Conservation (phyloP, 768 basidiomycete species). For the Strobilomyces confusus region DNA sequence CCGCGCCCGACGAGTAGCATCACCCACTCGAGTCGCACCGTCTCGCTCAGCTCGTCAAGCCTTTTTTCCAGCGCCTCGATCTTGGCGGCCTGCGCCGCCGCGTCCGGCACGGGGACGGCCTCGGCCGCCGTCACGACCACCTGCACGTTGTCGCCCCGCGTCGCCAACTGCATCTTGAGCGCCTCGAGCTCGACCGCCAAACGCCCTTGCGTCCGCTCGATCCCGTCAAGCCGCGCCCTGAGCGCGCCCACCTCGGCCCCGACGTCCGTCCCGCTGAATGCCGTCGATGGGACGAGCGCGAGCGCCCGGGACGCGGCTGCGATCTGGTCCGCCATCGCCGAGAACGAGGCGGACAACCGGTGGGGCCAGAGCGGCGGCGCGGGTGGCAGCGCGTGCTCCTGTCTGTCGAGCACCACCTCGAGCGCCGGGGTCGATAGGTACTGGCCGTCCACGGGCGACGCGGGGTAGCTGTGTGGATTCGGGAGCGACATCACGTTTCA, state of each 20-base stretch:
- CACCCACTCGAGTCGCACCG: constrained; percentile 34
- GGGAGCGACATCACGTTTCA: not conserved
- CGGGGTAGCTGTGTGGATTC: not conserved
- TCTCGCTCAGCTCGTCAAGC: constrained; percentile 29
- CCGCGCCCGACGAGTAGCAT: not conserved
- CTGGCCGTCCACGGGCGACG: not conserved
- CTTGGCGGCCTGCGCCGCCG: constrained; percentile 7
- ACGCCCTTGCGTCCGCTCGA: constrained; percentile 33
- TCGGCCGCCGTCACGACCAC: too few relatives aligned
- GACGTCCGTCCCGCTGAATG: constrained; percentile 16
- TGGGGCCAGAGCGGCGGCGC: constrained; percentile 30
- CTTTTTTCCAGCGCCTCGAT: constrained; percentile 36
- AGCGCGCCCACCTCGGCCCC: constrained; percentile 17
- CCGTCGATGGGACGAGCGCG: constrained; percentile 24
- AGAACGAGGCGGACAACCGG: constrained; percentile 36
- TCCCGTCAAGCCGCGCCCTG: constrained; percentile 25
- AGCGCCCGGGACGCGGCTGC: constrained; percentile 38
- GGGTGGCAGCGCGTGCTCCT: not conserved
- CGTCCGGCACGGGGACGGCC: constrained; percentile 7
- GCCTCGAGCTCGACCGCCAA: constrained; percentile 31
- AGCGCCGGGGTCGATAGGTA: constrained; percentile 1
- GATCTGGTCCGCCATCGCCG: constrained; percentile 39
- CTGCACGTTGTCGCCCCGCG: not conserved
- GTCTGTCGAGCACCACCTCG: constrained; percentile 14
- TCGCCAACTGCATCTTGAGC: constrained; percentile 7